Base-by-base conservation (phyloP, 345 rosid genomes). In the Toxicodendron radicans region DNA sequence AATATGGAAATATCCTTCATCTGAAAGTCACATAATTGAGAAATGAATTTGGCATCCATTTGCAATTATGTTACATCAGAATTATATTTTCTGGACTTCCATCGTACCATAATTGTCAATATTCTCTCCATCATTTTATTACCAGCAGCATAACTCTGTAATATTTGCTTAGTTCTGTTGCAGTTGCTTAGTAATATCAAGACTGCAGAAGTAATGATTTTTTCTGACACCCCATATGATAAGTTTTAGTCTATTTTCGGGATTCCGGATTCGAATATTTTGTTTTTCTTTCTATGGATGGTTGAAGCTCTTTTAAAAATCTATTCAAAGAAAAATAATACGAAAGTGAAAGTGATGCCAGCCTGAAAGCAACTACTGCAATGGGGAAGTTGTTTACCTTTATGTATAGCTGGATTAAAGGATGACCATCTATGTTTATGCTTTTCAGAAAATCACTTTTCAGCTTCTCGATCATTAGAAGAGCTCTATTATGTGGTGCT, bases 311-410 rank as follows among this genome's bases (percentile, higher is more conserved):
- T 56, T 56, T 20, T 56, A 56, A 18, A 21, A 11, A 21, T 56
- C 27, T 0, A 56, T 56, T 56, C 27, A 38, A 72, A 72, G 51
- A 63, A 18, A 9, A 24, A 32, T 56, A 32, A 21, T 49, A 49
- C 53, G n/a, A 49, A 49, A 49, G 20, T 51, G 54, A 51, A 51
- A 13, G 0, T 51, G 54, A 48, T 38, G 58, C 58, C 74, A 71
- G 49, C 54, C 76, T 5, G 45, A 49, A 71, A 70, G 69, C 71
- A 72, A 58, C 73, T 80, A 73, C 1, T 35, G 41, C 41, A 5
- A 35, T 35, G 3, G 41, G 41, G 41, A 35, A 35, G 41, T 35
- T 35, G 41, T 35, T 35, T 7, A 35, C 41, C 41, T 35, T 35
- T 35, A 35, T 35, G 41, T 35, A 35, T 35, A 35, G 41, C 41